Base-by-base conservation (phyloP, 2,329 filamentous ascomycete species). In the Huntiella decipiens region DNA sequence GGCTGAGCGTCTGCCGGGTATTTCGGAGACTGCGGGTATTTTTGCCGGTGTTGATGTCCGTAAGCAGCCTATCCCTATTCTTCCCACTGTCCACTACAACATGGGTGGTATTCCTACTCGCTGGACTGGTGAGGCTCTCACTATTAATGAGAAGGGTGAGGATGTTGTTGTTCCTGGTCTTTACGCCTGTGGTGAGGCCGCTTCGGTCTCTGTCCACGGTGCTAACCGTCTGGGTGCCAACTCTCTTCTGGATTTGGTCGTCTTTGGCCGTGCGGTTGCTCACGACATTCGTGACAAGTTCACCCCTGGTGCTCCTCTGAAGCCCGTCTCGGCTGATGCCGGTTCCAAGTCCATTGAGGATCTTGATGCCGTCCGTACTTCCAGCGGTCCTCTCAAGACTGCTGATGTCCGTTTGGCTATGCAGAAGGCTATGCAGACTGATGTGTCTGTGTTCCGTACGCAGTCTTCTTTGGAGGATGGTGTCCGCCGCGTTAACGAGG, bases 81-180 rank as follows among this genome's bases (percentile, higher is more conserved):
- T 96, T 52, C 88, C 88, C 49, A 96, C 88, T 38, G 88, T 95
- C 54, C 87, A 98, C 73, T 98, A 98, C 75, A 95, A 95, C 74
- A 98, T 96, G 91, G 88, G 88, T 65, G 88, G 91, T 73, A 95
- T 98, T 56, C 88, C 88, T 44, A 96, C 91, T 54, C 85, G 84
- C 59, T 96, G 94, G 73, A 95, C 85, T 52, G 88, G 91, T 63
- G 86, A 98, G 67, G 91, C 96, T 51, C 66, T 98, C 55, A 92
- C 85, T 13, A 70, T 93, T 44, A 85, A 95, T 56, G 79, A 82
- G 59, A 63, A 75, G 51, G 91, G 91, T 54, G 77, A 93, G 49
- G 91, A 96, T 68, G 74, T 93, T 72, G 74, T 94, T 55, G 91
- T 98, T 16, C 86, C 85, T 48, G 88, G 88, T 63, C 76, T 98